A percentile compares a stretch with the other conserved stretches of the same genome.
phyloP scores from a whole-genome alignment of 2,329 filamentous ascomycete species.

The Lachnellula willkommii region DNA sequence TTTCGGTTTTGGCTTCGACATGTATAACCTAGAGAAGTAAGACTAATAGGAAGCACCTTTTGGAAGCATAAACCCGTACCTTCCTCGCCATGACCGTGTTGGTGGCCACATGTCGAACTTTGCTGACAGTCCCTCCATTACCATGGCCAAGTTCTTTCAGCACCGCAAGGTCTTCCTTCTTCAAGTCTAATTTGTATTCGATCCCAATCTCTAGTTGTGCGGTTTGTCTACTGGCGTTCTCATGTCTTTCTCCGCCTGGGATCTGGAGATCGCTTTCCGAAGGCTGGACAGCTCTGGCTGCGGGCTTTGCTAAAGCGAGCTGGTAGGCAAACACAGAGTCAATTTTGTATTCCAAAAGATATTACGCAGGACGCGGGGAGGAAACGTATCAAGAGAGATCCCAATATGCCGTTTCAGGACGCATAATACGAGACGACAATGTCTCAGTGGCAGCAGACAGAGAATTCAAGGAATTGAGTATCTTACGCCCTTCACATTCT shows the following conservation, averaged over 20 bases:
- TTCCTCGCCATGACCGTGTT: slow-evolving; percentile 98
- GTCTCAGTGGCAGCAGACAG: no score
- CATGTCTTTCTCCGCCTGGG: slow-evolving; percentile 42
- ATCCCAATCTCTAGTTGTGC: slow-evolving; percentile 86
- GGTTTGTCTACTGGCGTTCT: slow-evolving; percentile 53
- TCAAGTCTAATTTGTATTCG: slow-evolving; percentile 89
- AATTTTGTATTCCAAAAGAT: no score
- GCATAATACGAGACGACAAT: no score
- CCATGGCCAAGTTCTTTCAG: slow-evolving; percentile 92
- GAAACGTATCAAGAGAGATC: no score
- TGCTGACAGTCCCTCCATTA: slow-evolving; percentile 97
- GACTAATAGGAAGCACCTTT: background rate
- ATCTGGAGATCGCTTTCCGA: slow-evolving; percentile 65
- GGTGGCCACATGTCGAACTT: slow-evolving; percentile 90
- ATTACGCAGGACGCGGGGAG: no score
- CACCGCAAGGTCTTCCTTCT: slow-evolving; percentile 86
- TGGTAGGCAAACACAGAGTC: no score
- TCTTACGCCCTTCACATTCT: slow-evolving; percentile 80
- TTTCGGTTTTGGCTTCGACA: slow-evolving; percentile 95
- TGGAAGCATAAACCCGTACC: slow-evolving; percentile 46
- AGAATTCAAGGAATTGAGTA: no score
- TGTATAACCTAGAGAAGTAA: slow-evolving; percentile 70
- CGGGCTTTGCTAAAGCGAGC: slow-evolving; percentile 75
- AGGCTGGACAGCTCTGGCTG: slow-evolving; percentile 65
- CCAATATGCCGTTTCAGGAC: no score